A percentile compares a stretch with the other conserved stretches of the same genome.
These are phyloP conservation scores for Echites panduratus DNA, from an alignment of 257 asterid genomes.

Conservation along the genomic window DNA sequence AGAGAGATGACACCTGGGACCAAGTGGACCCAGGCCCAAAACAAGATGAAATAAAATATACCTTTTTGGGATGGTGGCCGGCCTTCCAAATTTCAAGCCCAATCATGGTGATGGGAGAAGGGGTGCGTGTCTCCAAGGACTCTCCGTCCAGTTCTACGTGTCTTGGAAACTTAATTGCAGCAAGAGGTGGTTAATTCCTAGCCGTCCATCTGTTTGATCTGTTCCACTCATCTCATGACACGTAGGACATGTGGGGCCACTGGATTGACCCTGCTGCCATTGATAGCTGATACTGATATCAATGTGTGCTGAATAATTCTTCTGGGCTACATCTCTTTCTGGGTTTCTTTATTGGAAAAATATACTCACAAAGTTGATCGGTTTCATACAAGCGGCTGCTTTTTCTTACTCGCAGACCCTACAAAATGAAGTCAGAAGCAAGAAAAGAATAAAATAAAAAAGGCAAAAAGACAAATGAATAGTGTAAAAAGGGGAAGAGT, in stretches of 20 bases:
- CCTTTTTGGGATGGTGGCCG: slow-evolving; percentile 7
- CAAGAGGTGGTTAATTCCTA: not conserved
- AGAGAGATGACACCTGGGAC: slow-evolving; percentile 7
- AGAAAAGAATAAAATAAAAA: not conserved
- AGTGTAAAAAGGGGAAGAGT: not conserved
- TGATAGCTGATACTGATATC: not conserved
- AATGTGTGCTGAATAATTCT: not conserved
- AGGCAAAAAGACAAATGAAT: slow-evolving; percentile 3
- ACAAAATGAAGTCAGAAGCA: not conserved
- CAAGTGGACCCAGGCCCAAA: slow-evolving; percentile 9
- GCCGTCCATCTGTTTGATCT: not conserved
- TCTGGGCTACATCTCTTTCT: not conserved
- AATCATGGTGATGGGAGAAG: slow-evolving; percentile 6
- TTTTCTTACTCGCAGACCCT: not conserved
- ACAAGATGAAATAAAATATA: not conserved
- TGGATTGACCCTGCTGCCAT: not conserved
- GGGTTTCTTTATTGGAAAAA: not conserved
- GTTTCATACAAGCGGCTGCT: not conserved
- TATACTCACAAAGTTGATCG: not conserved
- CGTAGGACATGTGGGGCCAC: not conserved
- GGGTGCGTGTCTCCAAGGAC: not conserved
- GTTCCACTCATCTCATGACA: not conserved
- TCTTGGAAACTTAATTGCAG: slow-evolving; percentile 3
- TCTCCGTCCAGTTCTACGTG: not conserved
- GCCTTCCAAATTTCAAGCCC: slow-evolving; percentile 19